Conservation (phyloP, 177 flowering plant species). For the Vitis hybrid region DNA sequence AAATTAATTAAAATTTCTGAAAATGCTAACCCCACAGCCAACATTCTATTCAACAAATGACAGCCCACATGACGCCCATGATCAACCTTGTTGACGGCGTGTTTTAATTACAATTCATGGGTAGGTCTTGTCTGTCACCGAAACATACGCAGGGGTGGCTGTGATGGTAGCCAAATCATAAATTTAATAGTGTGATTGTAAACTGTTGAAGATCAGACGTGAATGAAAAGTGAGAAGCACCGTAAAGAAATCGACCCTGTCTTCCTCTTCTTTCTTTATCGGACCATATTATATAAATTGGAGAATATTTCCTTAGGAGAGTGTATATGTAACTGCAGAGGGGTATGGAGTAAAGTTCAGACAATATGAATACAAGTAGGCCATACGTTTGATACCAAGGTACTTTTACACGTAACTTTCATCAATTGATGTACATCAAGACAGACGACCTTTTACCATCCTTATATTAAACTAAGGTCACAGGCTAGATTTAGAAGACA, state of each 20-base stretch:
- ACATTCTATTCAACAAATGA: too few relatives aligned
- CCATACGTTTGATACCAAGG: conserved; percentile 14
- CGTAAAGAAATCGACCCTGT: background rate
- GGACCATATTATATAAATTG: background rate
- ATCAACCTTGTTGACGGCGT: too few relatives aligned
- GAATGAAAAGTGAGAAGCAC: conserved; percentile 1
- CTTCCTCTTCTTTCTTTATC: background rate
- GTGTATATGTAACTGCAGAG: conserved; percentile 7
- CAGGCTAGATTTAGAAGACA: too few relatives aligned
- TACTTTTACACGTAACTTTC: background rate
- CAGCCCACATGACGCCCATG: too few relatives aligned
- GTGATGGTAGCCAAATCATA: background rate
- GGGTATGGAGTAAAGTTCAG: conserved; percentile 28
- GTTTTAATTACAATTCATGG: background rate
- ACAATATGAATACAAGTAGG: conserved; percentile 20
- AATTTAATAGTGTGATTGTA: background rate
- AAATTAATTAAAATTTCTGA: too few relatives aligned
- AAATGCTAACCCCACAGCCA: too few relatives aligned
- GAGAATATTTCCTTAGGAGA: background rate
- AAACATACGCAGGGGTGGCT: background rate
- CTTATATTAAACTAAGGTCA: background rate
- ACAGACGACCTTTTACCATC: conserved; percentile 10
- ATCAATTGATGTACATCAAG: conserved; percentile 6
- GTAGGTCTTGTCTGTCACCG: background rate
- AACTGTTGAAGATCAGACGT: background rate